Evolutionary conservation across 169 alveolate species (phyloP).

Genomic region (Neospora caninum): DNA sequence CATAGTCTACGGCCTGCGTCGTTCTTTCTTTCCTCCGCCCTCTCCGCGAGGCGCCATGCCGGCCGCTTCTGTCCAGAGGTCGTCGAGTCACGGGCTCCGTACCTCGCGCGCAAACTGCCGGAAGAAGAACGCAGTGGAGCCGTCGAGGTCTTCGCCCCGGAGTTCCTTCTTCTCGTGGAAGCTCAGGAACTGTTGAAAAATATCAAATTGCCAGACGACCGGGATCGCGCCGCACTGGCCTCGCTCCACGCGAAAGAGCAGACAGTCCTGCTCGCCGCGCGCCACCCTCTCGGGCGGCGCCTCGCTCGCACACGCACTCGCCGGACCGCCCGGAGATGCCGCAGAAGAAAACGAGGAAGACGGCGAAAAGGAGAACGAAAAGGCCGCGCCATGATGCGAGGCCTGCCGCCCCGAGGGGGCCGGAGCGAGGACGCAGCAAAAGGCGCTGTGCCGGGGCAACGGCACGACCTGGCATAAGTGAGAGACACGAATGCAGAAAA

Average conservation of each 20-base stretch:
- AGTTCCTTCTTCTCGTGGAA: not conserved
- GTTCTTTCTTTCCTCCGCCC: too few relatives aligned
- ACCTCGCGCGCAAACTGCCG: not conserved
- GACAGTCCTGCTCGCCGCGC: not conserved
- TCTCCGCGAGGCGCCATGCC: too few relatives aligned
- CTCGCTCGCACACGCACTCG: not conserved
- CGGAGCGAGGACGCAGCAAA: not conserved
- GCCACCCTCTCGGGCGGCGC: not conserved
- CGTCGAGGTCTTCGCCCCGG: not conserved
- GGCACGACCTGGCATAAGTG: not conserved
- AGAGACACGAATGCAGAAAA: not conserved
- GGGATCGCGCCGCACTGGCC: conserved; percentile 1
- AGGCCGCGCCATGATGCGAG: not conserved
- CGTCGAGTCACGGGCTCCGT: too few relatives aligned
- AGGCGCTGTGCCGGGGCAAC: not conserved
- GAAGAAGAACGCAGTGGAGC: not conserved
- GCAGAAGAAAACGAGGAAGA: not conserved
- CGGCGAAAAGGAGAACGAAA: not conserved
- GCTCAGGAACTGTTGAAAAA: not conserved
- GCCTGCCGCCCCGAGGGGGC: not conserved
- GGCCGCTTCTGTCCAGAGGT: too few relatives aligned
- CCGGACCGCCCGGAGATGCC: not conserved
- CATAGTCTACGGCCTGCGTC: too few relatives aligned
- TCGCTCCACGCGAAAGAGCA: not conserved
- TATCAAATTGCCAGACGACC: not conserved